Percentiles rank a stretch among this genome's conserved stretches.
Conservation (phyloP, 2,329 filamentous ascomycete genomes). For the Teratosphaeria zuluensis region DNA sequence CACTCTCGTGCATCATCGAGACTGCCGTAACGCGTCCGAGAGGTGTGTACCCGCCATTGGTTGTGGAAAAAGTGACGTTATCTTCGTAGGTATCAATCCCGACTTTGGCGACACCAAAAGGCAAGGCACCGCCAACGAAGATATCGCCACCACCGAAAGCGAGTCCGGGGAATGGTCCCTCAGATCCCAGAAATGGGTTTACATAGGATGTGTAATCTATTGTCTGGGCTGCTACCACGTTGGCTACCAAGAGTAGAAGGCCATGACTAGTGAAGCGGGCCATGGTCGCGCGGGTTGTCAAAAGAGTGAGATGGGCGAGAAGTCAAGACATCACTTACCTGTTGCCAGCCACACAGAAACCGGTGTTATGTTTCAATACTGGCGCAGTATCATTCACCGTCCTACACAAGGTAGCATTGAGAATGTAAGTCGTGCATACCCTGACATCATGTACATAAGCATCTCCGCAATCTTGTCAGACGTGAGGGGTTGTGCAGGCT, state of each 20-base stretch:
- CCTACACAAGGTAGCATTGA: slow-evolving; percentile 2
- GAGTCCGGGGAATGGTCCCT: slow-evolving; percentile 36
- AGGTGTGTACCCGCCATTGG: slow-evolving; percentile 33
- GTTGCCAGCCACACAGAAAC: not conserved
- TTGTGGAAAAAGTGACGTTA: slow-evolving; percentile 26
- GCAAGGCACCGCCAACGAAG: slow-evolving; percentile 32
- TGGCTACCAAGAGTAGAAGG: not conserved
- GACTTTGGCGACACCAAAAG: slow-evolving; percentile 36
- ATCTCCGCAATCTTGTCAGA: slow-evolving; percentile 2
- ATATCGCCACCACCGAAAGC: slow-evolving; percentile 37
- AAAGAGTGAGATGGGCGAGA: not conserved
- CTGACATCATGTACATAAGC: slow-evolving; percentile 4
- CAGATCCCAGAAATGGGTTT: slow-evolving; percentile 42
- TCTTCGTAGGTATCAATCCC: slow-evolving; percentile 32
- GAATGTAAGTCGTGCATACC: not conserved
- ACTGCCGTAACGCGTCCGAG: slow-evolving; percentile 26
- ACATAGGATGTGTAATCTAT: slow-evolving; percentile 36
- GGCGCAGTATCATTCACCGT: slow-evolving; percentile 4
- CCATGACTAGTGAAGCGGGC: not conserved
- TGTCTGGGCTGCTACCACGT: not conserved
- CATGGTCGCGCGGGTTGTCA: not conserved
- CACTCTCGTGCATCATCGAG: slow-evolving; percentile 53
- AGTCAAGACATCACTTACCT: not conserved
- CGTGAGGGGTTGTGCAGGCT: slow-evolving; percentile 1
- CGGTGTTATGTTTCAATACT: not conserved